A percentile compares a stretch with the other conserved stretches of the same genome.
Evolutionary conservation across 345 rosid species (phyloP).

Genomic region (Populus deltoides): DNA sequence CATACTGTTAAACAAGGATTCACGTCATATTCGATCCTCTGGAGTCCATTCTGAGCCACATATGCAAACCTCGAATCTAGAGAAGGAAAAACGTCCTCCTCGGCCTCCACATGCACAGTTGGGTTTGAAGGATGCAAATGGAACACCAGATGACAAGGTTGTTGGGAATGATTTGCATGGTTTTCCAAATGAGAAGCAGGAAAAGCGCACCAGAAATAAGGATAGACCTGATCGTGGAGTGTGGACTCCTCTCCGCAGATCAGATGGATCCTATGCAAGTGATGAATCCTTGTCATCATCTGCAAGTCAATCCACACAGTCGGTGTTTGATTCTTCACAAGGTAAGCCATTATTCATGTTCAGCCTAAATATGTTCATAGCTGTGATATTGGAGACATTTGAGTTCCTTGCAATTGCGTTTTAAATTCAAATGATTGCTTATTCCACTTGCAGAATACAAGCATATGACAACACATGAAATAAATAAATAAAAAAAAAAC

Average conservation of each 20-base stretch:
- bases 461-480: neutral
- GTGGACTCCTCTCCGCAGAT: constrained; percentile 65
- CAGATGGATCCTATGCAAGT: constrained; percentile 54
- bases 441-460: neutral
- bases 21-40: constrained; percentile 38
- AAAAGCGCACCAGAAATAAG: constrained; percentile 53
- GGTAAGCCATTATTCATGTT: constrained; percentile 5
- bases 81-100: constrained; percentile 51
- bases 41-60: constrained; percentile 45
- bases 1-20: constrained; percentile 50
- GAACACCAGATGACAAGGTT: constrained; percentile 40
- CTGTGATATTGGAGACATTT: neutral
- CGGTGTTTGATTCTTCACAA: constrained; percentile 22
- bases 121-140: constrained; percentile 44
- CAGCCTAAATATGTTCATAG: neutral
- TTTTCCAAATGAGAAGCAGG: constrained; percentile 40
- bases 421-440: neutral
- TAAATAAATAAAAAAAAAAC: neutral
- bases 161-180: constrained; percentile 43
- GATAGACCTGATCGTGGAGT: constrained; percentile 74
- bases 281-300: constrained; percentile 43
- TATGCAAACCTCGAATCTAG: constrained; percentile 29
- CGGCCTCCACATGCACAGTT: constrained; percentile 34
- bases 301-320: constrained; percentile 22
- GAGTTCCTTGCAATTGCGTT: neutral